Base-by-base conservation (phyloP, 2,329 filamentous ascomycete species). In the Xylaria sp. region DNA sequence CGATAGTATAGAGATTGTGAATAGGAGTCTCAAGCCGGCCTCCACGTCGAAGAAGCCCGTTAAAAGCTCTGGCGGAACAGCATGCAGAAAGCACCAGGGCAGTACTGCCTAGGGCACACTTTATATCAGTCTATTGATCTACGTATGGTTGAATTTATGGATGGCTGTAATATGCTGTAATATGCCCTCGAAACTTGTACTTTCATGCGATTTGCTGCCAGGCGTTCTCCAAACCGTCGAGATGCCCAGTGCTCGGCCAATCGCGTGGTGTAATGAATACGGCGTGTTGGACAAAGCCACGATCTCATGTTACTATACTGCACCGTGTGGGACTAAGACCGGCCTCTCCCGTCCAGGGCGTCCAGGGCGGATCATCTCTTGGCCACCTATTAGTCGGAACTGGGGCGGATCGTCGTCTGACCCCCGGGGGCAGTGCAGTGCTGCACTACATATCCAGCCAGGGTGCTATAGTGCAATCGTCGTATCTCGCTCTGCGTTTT, bases 151-250 rank as follows among this genome's bases (percentile, higher is more conserved):
- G n/a, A n/a, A n/a, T n/a, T n/a, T n/a, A n/a, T n/a, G n/a, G n/a
- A n/a, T n/a, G n/a, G n/a, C n/a, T n/a, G n/a, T n/a, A n/a, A n/a
- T n/a, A n/a, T 10, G 38, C 38, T 52, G 25, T 4, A 23, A 2
- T 40, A 53, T 31, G 48, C 19, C 46, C 38, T 23, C 8, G n/a
- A 17, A 51, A 51, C 23, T n/a, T 58, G 25, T 19, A 35, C 35
- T 51, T 53, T n/a, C n/a, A n/a, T n/a, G n/a, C n/a, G n/a, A n/a
- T n/a, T n/a, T 51, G 49, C 40, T 48, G 38, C 27, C 4, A 54
- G 51, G 59, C 47, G n/a, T 40, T 60, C 33, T 60, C 43, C 49
- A 44, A 63, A 41, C 29, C 15, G 33, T 57, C 15, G n/a, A 31
- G n/a, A 17, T 52, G 40, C 9, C 31, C 41, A 47, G 49, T 35